phyloP scores from a whole-genome alignment of 2,329 filamentous ascomycete species.

The Thelonectria discophora region DNA sequence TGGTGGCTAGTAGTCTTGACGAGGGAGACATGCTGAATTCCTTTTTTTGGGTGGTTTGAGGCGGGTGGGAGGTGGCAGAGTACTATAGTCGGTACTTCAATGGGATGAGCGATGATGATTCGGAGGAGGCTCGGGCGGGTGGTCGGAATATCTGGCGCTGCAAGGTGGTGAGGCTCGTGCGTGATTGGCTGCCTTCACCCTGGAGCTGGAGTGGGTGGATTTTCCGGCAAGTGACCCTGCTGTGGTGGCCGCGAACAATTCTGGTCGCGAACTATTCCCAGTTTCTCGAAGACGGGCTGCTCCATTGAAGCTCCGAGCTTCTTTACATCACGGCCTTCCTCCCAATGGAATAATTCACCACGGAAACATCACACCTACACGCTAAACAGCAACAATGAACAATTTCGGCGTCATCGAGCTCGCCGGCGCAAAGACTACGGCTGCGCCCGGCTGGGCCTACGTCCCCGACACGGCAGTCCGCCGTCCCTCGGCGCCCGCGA shows the following conservation, averaged over 20 bases:
- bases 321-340: background rate
- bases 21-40: conserved; percentile 50
- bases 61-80: background rate
- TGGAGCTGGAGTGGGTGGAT: conserved; percentile 33
- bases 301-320: background rate
- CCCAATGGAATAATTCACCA: background rate
- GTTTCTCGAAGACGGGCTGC: background rate
- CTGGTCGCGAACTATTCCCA: too few relatives aligned
- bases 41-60: conserved; percentile 27
- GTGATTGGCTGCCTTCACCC: conserved; percentile 42
- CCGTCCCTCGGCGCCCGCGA: conserved; percentile 63
- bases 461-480: conserved; percentile 77
- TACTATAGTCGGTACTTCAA: conserved; percentile 24
- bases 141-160: conserved; percentile 41
- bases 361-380: background rate
- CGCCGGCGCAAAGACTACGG: conserved; percentile 72
- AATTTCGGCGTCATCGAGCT: conserved; percentile 85
- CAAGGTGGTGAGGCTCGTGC: conserved; percentile 19
- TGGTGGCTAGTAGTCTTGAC: conserved; percentile 55
- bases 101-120: conserved; percentile 35
- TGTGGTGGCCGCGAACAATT: background rate
- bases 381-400: conserved; percentile 61
- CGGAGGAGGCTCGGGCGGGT: conserved; percentile 25
- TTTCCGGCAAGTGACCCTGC: conserved; percentile 25
- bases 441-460: conserved; percentile 91